A percentile compares a stretch with the other conserved stretches of the same genome.
Evolutionary conservation across 176 grass and related monocot genomes (phyloP).

Genomic region (bread wheat (Triticum aestivum)): DNA sequence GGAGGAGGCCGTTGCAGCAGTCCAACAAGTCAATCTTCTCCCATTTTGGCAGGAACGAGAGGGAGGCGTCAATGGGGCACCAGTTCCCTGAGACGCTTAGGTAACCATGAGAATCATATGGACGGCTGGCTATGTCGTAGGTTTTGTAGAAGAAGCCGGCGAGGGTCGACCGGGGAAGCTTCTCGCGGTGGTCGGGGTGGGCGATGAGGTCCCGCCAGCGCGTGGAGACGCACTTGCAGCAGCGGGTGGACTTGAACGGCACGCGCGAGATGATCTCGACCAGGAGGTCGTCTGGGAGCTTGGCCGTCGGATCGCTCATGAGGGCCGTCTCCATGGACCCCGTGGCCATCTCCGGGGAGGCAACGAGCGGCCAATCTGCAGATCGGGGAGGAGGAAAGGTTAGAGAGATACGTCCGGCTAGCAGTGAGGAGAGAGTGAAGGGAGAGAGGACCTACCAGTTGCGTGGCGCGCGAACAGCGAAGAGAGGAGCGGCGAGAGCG

Average conservation of each 20-base stretch:
- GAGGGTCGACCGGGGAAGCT: background rate
- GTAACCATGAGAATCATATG: background rate
- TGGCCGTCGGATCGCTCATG: background rate
- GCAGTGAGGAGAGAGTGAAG: background rate
- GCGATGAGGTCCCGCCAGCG: background rate
- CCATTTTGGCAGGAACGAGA: background rate
- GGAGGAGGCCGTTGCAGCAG: conserved; percentile 4
- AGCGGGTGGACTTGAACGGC: background rate
- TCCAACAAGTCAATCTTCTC: background rate
- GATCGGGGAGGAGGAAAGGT: background rate
- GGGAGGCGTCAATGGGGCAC: background rate
- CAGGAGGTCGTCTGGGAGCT: background rate
- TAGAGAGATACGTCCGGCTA: background rate
- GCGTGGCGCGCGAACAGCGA: background rate
- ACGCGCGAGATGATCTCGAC: background rate
- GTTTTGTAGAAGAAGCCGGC: background rate
- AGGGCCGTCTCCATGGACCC: background rate
- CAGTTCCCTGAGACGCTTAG: background rate
- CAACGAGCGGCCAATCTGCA: background rate
- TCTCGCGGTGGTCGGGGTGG: background rate
- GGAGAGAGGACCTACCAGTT: background rate
- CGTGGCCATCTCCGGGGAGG: background rate
- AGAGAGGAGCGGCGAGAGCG: background rate
- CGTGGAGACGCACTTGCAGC: background rate
- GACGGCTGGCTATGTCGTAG: background rate